Conservation (phyloP, 2,329 filamentous ascomycete genomes). For the Xylariaceae sp. region DNA sequence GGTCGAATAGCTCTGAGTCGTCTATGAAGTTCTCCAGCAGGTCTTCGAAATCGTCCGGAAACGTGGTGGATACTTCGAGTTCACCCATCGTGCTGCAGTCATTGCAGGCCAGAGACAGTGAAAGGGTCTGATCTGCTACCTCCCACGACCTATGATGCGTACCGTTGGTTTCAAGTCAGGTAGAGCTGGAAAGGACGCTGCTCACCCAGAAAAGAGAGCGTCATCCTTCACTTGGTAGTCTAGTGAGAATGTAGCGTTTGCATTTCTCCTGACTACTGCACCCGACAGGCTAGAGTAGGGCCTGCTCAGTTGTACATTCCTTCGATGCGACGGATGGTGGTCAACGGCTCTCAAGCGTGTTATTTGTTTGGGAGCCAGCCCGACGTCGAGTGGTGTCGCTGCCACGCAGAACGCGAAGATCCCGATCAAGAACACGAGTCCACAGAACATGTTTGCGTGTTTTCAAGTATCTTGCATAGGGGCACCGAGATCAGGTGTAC, state of each 20-base stretch:
- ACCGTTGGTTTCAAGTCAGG: not conserved
- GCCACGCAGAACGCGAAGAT: not conserved
- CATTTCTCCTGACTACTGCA: constrained; percentile 14
- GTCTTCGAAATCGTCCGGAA: constrained; percentile 16
- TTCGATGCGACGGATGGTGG: not conserved
- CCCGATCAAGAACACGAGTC: too few species aligned
- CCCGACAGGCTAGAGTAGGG: not conserved
- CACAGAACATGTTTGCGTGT: too few species aligned
- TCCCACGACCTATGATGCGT: constrained; percentile 8
- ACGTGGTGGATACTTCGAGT: constrained; percentile 17
- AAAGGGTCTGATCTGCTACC: constrained; percentile 6
- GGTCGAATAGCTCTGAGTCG: constrained; percentile 19
- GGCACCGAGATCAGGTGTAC: too few species aligned
- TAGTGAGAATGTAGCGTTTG: constrained; percentile 15
- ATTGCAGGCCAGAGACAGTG: constrained; percentile 16
- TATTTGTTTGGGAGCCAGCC: not conserved
- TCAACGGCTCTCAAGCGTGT: not conserved
- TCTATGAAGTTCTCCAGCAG: constrained; percentile 14
- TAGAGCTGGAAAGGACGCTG: too few species aligned
- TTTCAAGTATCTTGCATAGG: too few species aligned
- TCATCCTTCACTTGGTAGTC: constrained; percentile 11
- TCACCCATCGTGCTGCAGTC: constrained; percentile 20
- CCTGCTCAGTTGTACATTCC: not conserved
- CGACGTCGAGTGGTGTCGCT: not conserved
- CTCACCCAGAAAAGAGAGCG: constrained; percentile 19